Base-by-base conservation (phyloP, 306 rosid genomes). In the Dalbergia cochinchinensis region DNA sequence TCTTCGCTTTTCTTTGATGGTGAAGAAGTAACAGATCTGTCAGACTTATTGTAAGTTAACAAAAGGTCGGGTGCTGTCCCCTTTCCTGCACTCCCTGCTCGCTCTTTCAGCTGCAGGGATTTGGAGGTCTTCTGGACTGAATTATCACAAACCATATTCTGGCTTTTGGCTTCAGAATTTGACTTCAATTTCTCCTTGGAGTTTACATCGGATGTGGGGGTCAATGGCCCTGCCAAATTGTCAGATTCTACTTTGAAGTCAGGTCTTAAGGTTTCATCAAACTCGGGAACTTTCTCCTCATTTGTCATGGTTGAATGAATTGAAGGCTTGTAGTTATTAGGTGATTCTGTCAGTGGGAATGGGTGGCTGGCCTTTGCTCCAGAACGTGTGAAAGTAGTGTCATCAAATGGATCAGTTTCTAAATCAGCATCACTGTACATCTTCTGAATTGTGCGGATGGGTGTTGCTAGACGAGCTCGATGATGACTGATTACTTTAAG, bases 401-500 rank as follows among this genome's bases (percentile, higher is more conserved):
- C 90, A 5, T 89, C 86, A 73, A 91, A 92, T 61, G 96, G 91
- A 75, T 88, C 86, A 37, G 78, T 82, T 76, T 91, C 98, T 86
- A 91, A 53, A 81, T 93, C 97, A 73, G 82, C 66, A 50, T 90
- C 98, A 19, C 90, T 65, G 78, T 81, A 88, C 69, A 88, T 80
- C 84, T 88, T 93, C 88, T 91, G 98, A 75, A 96, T 83, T 18
- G 99, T 96, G 87, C 99, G 97, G 78, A 96, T 90, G 16, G 97
- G 98, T 12, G 98, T 96, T 54, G 99, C 99, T 35, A 96, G 88
- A 82, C 93, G 89, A 64, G 94, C 99, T 80, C 83, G 81, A 60
- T 96, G 98, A 85, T 96, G 97, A 83, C 92, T 83, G 79, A 96
- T 82, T 54, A 96, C 98, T 87, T 88, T 88, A 61, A 96, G 93